Percentiles rank a stretch among this genome's conserved stretches.
Evolutionary conservation across 495 filamentous ascomycete genomes (phyloP).

Genomic region (Penicillium subrubescens): DNA sequence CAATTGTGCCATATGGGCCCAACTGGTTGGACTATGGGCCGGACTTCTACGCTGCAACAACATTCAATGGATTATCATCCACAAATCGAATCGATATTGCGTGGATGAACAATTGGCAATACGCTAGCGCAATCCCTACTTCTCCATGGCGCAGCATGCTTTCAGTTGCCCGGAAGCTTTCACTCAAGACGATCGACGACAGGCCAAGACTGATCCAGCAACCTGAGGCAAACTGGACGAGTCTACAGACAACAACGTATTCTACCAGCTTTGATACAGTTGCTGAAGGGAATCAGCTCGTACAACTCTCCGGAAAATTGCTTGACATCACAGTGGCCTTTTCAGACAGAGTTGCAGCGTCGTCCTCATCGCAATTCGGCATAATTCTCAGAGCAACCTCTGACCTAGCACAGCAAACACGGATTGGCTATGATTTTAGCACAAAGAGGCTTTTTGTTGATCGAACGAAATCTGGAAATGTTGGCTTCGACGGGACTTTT

Average conservation of each 20-base stretch:
- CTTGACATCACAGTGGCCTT: conserved; percentile 29
- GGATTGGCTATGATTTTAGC: conserved; percentile 45
- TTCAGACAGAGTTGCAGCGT: conserved; percentile 9
- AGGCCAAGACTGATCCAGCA: neutral
- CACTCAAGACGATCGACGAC: neutral
- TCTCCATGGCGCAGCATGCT: neutral
- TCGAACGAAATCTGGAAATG: conserved; percentile 26
- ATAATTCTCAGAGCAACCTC: conserved; percentile 25
- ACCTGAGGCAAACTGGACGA: neutral
- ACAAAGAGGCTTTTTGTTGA: conserved; percentile 36
- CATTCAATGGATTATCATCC: conserved; percentile 32
- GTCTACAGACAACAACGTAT: neutral
- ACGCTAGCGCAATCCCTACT: neutral
- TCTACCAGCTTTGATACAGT: neutral
- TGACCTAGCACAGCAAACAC: conserved; percentile 42
- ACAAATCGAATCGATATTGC: neutral
- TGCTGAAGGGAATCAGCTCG: neutral
- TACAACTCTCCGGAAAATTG: conserved; percentile 14
- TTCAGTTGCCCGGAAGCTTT: neutral
- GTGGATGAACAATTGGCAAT: conserved; percentile 3
- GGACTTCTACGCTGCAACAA: conserved; percentile 57
- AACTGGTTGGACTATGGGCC: conserved; percentile 52
- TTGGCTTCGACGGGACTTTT: conserved; percentile 30
- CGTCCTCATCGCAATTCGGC: conserved; percentile 22
- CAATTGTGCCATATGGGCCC: neutral